Evolutionary conservation across 352 stramenopile species (phyloP), one percentile per base, ranked within the genome.

Genomic region (Globisporangium nunn): DNA sequence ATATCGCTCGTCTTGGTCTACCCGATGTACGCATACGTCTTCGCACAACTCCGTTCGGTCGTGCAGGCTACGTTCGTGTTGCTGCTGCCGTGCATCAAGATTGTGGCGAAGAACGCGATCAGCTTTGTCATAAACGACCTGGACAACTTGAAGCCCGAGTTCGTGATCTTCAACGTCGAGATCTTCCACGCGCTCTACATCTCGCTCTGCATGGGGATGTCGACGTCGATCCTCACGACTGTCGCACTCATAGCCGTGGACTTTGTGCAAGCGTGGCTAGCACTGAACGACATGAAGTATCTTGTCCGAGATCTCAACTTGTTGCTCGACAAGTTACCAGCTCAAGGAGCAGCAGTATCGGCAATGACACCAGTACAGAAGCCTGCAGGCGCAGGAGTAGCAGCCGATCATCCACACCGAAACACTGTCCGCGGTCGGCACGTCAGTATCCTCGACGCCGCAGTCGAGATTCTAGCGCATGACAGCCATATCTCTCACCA

Each of bases 171-270:
- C 55, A 82, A 79, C 23, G 64, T 75, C 5, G 68, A 85, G 35
- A 60, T 85, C 43, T 85, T 81, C 50, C 68, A 82, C 54, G 60
- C 72, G 33, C 54, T 85, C 3, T 85, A 69, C 29, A 66, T 82
- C 2, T 61, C 75, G 0, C 66, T 66, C 14, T 71, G 65, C 23
- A 75, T 85, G 52, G 62, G 76, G 46, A 68, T 50, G 2, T 52
- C 67, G 5, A 53, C 67, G 18, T 76, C 64, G 0, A 58, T 58
- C 30, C 41, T 37, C 4, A 71, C 72, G 1, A 68, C 62, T 0
- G 44, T 64, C 4, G 47, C 56, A 0, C 54, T 85, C 10, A 72
- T 76, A 49, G 15, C 15, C 2, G 45, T 80, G 3, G 72, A 85
- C 28, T 49, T 71, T 10, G 29, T 62, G 0, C 52, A 51, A 6